phyloP scores from a whole-genome alignment of 495 filamentous ascomycete genomes.

The Neurospora sp. region DNA sequence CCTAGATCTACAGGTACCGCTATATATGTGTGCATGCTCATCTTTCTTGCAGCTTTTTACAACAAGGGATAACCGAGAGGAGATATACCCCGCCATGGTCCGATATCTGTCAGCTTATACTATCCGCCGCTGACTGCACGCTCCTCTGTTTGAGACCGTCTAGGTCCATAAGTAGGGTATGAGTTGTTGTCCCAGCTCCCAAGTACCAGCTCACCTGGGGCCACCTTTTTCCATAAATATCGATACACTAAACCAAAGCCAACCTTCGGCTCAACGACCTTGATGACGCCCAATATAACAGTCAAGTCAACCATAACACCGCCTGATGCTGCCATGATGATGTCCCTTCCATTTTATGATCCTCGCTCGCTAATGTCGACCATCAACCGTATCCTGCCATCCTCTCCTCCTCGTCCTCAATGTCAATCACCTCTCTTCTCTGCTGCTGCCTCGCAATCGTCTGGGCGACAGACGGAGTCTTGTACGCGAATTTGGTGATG shows the following conservation, averaged over 20 bases:
- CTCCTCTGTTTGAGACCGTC: not conserved
- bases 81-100: not conserved
- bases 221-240: not conserved
- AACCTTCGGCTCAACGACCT: not conserved
- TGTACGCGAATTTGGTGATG: slow-evolving; percentile 20
- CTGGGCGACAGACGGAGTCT: not conserved
- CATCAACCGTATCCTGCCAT: slow-evolving; percentile 27
- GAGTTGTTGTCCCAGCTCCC: not conserved
- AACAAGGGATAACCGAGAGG: not conserved
- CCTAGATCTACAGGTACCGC: not conserved
- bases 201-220: not conserved
- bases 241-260: not conserved
- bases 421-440: not conserved
- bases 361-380: not conserved
- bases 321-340: not conserved
- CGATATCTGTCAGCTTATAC: not conserved
- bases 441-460: not conserved
- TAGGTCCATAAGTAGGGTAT: not conserved
- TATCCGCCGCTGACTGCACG: not conserved
- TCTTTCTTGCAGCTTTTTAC: not conserved
- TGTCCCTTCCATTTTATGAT: not conserved
- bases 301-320: not conserved
- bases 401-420: slow-evolving; percentile 31
- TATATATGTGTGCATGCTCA: not conserved
- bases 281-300: not conserved